phyloP scores from a whole-genome alignment of 2,329 filamentous ascomycete species.

The Dactylella cylindrospora region DNA sequence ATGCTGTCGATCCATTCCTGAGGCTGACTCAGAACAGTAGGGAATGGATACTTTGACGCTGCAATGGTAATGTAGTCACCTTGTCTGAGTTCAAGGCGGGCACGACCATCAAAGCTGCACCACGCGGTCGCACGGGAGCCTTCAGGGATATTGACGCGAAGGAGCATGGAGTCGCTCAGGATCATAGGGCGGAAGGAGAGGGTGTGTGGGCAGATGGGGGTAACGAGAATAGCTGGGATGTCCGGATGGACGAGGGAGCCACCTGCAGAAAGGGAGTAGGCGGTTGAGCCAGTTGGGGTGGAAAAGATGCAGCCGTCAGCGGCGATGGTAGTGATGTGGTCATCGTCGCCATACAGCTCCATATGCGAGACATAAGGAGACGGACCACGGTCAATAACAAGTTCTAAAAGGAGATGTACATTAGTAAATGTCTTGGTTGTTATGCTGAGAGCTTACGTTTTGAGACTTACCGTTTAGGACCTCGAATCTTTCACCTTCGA shows the following conservation, averaged over 20 bases:
- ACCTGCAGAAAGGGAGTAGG: constrained; percentile 92
- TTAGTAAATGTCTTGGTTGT: constrained; percentile 8
- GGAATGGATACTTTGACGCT: constrained; percentile 94
- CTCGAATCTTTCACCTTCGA: constrained; percentile 94
- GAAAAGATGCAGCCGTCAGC: constrained; percentile 98
- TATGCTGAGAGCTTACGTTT: constrained; percentile 2
- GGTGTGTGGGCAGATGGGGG: constrained; percentile 95
- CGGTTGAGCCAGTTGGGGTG: constrained; percentile 87
- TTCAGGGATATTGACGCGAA: constrained; percentile 82
- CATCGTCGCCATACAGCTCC: constrained; percentile 92
- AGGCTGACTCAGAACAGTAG: constrained; percentile 84
- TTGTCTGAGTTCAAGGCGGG: constrained; percentile 85
- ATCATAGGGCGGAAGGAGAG: constrained; percentile 98
- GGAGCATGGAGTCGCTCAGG: constrained; percentile 86
- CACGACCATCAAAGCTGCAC: constrained; percentile 96
- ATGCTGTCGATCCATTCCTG: constrained; percentile 98
- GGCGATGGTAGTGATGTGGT: constrained; percentile 91
- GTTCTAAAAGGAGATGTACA: constrained; percentile 59
- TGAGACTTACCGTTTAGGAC: constrained; percentile 69
- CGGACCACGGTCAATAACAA: constrained; percentile 95
- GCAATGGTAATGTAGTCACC: constrained; percentile 96
- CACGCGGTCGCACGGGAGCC: constrained; percentile 89
- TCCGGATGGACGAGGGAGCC: constrained; percentile 95
- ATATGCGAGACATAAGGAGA: constrained; percentile 96
- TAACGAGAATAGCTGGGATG: constrained; percentile 93